A percentile compares a stretch with the other conserved stretches of the same genome.
Conservation (phyloP, 768 basidiomycete species). For the Phaeotremella skinneri region DNA sequence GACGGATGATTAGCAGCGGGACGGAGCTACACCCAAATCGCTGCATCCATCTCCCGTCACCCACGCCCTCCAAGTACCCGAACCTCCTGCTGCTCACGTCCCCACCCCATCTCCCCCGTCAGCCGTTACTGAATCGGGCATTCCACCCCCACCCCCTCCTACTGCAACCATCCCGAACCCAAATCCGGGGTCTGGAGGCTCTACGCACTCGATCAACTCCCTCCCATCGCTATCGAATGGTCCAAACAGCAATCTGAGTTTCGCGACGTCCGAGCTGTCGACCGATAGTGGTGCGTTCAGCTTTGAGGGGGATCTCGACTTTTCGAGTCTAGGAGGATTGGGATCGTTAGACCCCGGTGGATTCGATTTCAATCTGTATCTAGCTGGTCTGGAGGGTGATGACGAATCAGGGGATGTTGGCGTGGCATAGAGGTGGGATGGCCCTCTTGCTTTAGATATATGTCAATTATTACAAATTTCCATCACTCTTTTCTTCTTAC, state of each 20-base stretch:
- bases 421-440: slow-evolving; percentile 2
- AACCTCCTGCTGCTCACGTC: slow-evolving; percentile 14
- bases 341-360: slow-evolving; percentile 16
- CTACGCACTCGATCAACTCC: not conserved
- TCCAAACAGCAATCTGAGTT: slow-evolving; percentile 7
- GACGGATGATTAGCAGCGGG: slow-evolving; percentile 14
- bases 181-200: slow-evolving; percentile 6
- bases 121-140: slow-evolving; percentile 16
- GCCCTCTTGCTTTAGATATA: not conserved
- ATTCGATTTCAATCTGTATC: slow-evolving; percentile 41
- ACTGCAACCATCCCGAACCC: slow-evolving; percentile 2
- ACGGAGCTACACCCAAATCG: slow-evolving; percentile 40
- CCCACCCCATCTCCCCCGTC: slow-evolving; percentile 32
- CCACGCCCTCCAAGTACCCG: slow-evolving; percentile 17
- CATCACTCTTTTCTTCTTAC: slow-evolving; percentile 1
- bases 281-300: slow-evolving; percentile 2
- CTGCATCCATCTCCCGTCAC: slow-evolving; percentile 35
- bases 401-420: slow-evolving; percentile 26
- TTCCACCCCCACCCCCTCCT: slow-evolving; percentile 1
- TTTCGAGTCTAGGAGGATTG: slow-evolving; percentile 11
- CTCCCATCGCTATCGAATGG: slow-evolving; percentile 5
- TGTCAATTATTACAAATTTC: not conserved
- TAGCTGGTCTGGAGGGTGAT: slow-evolving; percentile 35
- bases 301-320: slow-evolving; percentile 34
- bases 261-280: not conserved